These are phyloP conservation scores for Encephalitozoon cuniculi DNA, from an alignment of 371 early-diverging fungal genomes.

Conservation along the genomic window DNA sequence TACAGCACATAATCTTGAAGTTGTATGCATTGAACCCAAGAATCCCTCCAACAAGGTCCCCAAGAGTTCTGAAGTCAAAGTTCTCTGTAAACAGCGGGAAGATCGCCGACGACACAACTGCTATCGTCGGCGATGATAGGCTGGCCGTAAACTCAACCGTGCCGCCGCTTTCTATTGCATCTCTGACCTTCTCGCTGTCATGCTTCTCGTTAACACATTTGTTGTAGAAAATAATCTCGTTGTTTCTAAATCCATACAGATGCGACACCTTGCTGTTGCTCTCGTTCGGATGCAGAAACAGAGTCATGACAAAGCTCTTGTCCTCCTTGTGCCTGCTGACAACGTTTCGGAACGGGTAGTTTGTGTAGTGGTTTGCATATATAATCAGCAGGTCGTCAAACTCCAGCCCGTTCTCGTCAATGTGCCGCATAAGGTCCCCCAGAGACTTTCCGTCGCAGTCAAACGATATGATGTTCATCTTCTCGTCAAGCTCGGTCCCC, in stretches of 20 bases:
- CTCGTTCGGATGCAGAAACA: slow-evolving; percentile 21
- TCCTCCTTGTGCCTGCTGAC: slow-evolving; percentile 3
- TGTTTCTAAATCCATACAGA: slow-evolving; percentile 18
- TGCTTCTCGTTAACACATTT: slow-evolving; percentile 11
- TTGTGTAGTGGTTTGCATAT: slow-evolving; percentile 48
- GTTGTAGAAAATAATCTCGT: slow-evolving; percentile 34
- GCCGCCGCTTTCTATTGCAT: slow-evolving; percentile 7
- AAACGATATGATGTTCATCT: slow-evolving; percentile 26
- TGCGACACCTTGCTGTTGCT: slow-evolving; percentile 17
- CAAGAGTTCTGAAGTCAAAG: slow-evolving; percentile 42
- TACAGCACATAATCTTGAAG: slow-evolving; percentile 23
- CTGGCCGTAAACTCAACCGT: slow-evolving; percentile 11
- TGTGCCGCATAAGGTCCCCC: slow-evolving; percentile 39
- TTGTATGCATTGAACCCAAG: slow-evolving; percentile 34
- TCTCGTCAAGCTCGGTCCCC: neutral
- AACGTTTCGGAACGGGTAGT: slow-evolving; percentile 17
- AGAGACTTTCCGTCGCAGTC: neutral
- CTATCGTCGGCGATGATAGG: slow-evolving; percentile 1
- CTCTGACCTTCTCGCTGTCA: neutral
- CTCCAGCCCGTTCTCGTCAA: slow-evolving; percentile 17
- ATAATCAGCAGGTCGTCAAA: slow-evolving; percentile 37
- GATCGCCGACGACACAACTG: slow-evolving; percentile 30
- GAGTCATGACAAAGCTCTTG: slow-evolving; percentile 22
- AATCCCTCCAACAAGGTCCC: slow-evolving; percentile 40
- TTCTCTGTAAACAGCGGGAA: slow-evolving; percentile 49